phyloP scores from a whole-genome alignment of 495 filamentous ascomycete genomes.

The Lasiosphaeria ovina region DNA sequence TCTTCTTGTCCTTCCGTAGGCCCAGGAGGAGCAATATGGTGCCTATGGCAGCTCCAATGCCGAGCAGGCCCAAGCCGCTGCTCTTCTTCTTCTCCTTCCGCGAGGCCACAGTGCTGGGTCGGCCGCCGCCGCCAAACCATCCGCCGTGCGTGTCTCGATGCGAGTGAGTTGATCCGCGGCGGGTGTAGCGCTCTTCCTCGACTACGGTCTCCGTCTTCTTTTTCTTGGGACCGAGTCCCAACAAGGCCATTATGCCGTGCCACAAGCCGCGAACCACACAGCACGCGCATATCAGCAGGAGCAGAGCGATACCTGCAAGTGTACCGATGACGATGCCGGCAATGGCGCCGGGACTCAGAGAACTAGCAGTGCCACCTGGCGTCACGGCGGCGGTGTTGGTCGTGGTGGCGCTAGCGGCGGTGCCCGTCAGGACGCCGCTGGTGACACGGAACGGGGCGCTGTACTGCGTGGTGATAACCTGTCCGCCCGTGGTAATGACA shows the following conservation, averaged over 20 bases:
- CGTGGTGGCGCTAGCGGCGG: constrained; percentile 38
- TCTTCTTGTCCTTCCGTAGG: constrained; percentile 64
- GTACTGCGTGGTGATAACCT: constrained; percentile 45
- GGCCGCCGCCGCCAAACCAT: constrained; percentile 62
- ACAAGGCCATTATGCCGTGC: constrained; percentile 60
- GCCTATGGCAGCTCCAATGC: constrained; percentile 60
- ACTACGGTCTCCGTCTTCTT: constrained; percentile 58
- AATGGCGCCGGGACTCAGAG: constrained; percentile 79
- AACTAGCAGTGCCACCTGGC: constrained; percentile 37
- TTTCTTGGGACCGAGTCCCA: constrained; percentile 57
- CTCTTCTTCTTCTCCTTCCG: constrained; percentile 56
- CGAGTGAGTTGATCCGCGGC: constrained; percentile 42
- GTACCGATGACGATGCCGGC: constrained; percentile 93
- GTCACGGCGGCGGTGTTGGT: constrained; percentile 42
- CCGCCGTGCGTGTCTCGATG: constrained; percentile 47
- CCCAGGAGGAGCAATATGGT: constrained; percentile 71
- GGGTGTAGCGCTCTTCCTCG: constrained; percentile 65
- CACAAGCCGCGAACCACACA: constrained; percentile 67
- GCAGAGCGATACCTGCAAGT: constrained; percentile 69
- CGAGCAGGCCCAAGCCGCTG: constrained; percentile 53
- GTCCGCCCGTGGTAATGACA: constrained; percentile 34
- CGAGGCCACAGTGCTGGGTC: constrained; percentile 50
- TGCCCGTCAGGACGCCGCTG: constrained; percentile 49
- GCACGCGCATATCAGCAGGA: constrained; percentile 72
- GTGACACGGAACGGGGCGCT: constrained; percentile 69